Evolutionary conservation across 768 basidiomycete genomes (phyloP), one percentile per base, ranked within the genome.

Genomic region (Tylopilus felleus): DNA sequence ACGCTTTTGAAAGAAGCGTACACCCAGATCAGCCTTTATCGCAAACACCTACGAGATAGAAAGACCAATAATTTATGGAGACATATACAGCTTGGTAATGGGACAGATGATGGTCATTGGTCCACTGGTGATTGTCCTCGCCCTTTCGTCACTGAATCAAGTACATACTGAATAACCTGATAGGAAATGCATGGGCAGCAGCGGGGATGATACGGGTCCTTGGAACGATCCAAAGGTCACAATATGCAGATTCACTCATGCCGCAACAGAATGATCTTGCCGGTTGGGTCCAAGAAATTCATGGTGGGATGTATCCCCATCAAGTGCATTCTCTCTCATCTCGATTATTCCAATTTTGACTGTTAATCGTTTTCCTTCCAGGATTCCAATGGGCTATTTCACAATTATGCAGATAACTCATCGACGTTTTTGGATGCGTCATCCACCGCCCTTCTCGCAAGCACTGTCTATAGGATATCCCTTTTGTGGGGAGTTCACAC

Each of bases 101-200:
- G 71, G 23, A 77, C 69, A 21, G 91, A 94, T 60, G 60, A 71
- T 5, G 89, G 90, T 0, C 85, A 88, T 62, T 94, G 90, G 90
- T 81, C 87, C 1, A 91, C 91, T 5, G 88, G 88, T 85, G 44
- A 47, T 14, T 1, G 10, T 41, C 14, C n/a, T 49, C 10, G 1
- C 14, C 12, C 5, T 17, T 13, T 45, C 13, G 8, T 29, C 35
- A 3, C 13, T 33, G 33, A 12, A 14, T 12, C 5, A 6, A 12
- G 7, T 38, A 2, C 21, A 17, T 31, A 4, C 31, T 56, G 9
- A 64, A 22, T 39, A 5, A 17, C 8, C 6, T 10, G 12, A 22
- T 46, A 88, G 92, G 92, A 0, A 93, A 94, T 52, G 93, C 75
- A 3, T 96, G 93, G 93, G 93, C 88, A 0, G 90, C 90, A 0